phyloP scores from a whole-genome alignment of 345 rosid genomes.

The Xanthoceras sorbifolium region DNA sequence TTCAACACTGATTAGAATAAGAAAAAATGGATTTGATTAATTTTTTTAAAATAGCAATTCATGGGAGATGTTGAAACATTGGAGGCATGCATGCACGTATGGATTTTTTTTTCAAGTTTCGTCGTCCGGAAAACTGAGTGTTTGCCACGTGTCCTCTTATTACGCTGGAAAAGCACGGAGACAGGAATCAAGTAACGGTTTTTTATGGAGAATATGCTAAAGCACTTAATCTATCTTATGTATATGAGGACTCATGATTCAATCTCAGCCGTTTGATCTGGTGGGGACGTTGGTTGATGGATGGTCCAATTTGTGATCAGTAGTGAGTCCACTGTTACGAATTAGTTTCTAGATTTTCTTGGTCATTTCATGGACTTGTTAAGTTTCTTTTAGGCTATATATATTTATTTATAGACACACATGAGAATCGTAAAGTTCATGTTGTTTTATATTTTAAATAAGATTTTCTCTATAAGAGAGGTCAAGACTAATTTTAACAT shows the following conservation, averaged over 20 bases:
- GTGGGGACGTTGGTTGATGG: not conserved
- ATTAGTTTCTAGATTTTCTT: too few species aligned
- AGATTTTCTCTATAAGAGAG: too few species aligned
- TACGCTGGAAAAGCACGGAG: not conserved
- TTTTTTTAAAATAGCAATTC: not conserved
- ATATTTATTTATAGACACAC: too few species aligned
- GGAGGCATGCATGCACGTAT: not conserved
- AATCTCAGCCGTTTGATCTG: not conserved
- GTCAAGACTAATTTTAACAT: too few species aligned
- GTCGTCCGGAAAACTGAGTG: not conserved
- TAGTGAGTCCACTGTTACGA: too few species aligned
- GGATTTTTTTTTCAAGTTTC: not conserved
- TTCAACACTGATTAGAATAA: not conserved
- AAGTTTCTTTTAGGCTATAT: too few species aligned
- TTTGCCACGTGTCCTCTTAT: conserved; percentile 10
- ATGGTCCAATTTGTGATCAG: too few species aligned
- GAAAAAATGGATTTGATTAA: not conserved
- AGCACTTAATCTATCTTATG: not conserved
- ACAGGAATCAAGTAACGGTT: not conserved
- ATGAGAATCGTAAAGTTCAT: too few species aligned
- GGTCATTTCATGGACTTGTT: too few species aligned
- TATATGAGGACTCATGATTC: not conserved
- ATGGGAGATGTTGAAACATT: not conserved
- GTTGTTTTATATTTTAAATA: too few species aligned
- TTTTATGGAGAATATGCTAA: not conserved